A percentile compares a stretch with the other conserved stretches of the same genome.
phyloP scores from a whole-genome alignment of 2,329 filamentous ascomycete genomes.

The Colletotrichum endophyticum region DNA sequence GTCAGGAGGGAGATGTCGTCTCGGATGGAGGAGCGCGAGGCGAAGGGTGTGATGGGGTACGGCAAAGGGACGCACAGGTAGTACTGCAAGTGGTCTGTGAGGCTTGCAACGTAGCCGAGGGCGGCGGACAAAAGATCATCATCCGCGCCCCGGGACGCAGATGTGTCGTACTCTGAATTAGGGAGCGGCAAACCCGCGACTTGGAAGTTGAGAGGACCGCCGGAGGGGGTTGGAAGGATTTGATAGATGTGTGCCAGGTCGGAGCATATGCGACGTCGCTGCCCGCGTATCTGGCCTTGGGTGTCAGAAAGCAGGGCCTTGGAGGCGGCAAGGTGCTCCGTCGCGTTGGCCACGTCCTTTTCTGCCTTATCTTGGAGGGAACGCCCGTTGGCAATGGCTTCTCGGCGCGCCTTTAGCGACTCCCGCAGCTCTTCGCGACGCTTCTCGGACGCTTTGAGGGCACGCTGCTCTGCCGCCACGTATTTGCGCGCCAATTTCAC shows the following conservation, averaged over 20 bases:
- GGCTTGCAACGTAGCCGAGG: conserved; percentile 78
- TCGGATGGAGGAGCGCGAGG: conserved; percentile 76
- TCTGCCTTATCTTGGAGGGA: conserved; percentile 62
- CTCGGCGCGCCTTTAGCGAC: conserved; percentile 68
- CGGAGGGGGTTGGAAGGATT: conserved; percentile 67
- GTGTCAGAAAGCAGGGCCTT: conserved; percentile 60
- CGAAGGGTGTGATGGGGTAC: conserved; percentile 76
- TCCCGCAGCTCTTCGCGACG: conserved; percentile 70
- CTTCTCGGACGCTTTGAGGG: conserved; percentile 65
- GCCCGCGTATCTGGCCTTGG: conserved; percentile 75
- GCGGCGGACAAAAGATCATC: conserved; percentile 81
- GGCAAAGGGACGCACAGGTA: conserved; percentile 82
- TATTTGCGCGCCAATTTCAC: conserved; percentile 54
- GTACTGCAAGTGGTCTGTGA: conserved; percentile 78
- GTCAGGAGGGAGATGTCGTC: conserved; percentile 72
- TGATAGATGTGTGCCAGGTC: conserved; percentile 81
- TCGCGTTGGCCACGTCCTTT: conserved; percentile 65
- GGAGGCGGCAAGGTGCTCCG: conserved; percentile 62
- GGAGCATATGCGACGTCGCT: conserved; percentile 86
- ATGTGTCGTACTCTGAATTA: conserved; percentile 75
- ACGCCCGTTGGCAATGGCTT: conserved; percentile 70
- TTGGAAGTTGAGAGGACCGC: conserved; percentile 76
- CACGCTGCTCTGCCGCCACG: conserved; percentile 68
- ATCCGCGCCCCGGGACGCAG: conserved; percentile 43
- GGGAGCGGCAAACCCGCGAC: conserved; percentile 81